These are phyloP conservation scores for Picocystis sp. DNA, from an alignment of 163 green algal species.

Conservation along the genomic window DNA sequence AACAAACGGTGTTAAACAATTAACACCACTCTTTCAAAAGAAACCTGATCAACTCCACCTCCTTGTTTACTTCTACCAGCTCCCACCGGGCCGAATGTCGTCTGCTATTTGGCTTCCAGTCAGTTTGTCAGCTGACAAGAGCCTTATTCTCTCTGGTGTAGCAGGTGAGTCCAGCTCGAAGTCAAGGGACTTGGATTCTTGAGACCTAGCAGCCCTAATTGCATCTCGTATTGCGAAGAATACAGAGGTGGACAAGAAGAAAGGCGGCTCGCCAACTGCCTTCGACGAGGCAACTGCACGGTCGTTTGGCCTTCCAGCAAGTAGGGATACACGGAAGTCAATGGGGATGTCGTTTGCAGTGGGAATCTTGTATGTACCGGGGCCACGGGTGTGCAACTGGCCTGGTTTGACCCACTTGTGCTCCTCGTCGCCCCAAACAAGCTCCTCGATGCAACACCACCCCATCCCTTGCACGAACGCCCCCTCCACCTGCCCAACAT, in stretches of 20 bases:
- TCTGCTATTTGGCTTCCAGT: constrained; percentile 9
- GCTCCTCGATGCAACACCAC: constrained; percentile 86
- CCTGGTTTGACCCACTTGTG: constrained; percentile 66
- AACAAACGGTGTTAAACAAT: too few relatives aligned
- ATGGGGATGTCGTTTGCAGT: constrained; percentile 87
- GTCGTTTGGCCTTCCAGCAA: constrained; percentile 57
- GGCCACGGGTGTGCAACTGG: constrained; percentile 17
- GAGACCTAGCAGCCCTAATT: constrained; percentile 46
- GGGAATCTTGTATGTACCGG: constrained; percentile 87
- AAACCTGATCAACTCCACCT: too few relatives aligned
- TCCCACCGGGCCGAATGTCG: too few relatives aligned
- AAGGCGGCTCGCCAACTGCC: constrained; percentile 88
- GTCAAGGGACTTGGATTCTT: constrained; percentile 8
- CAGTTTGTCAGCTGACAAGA: constrained; percentile 67
- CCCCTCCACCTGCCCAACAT: constrained; percentile 93
- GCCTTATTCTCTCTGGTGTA: constrained; percentile 77
- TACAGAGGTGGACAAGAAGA: constrained; percentile 72
- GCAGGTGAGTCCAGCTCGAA: constrained; percentile 70
- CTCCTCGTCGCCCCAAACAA: constrained; percentile 80
- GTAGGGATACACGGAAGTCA: constrained; percentile 75
- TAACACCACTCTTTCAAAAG: too few relatives aligned
- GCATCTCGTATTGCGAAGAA: constrained; percentile 91
- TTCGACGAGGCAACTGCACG: constrained; percentile 62
- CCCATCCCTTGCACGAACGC: constrained; percentile 89
- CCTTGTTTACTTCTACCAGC: too few relatives aligned